Conservation (phyloP, 192 early-diverging fungal genomes). For the Gryganskiella cystojenkinii region DNA sequence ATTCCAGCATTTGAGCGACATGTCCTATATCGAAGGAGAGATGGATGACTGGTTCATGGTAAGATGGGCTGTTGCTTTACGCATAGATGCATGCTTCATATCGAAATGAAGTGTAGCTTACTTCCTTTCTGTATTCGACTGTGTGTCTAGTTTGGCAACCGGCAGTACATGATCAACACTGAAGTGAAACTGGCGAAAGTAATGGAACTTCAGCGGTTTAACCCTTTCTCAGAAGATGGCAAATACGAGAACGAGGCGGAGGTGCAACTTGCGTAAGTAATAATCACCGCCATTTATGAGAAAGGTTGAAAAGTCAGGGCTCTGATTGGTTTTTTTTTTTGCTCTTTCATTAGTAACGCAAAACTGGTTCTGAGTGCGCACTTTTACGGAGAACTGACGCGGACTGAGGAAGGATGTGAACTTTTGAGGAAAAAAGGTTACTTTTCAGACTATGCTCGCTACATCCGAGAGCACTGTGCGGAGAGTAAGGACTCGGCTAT, state of each 20-base stretch:
- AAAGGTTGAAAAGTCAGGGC: neutral
- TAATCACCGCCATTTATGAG: too few species aligned
- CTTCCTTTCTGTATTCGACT: slow-evolving; percentile 59
- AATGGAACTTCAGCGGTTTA: slow-evolving; percentile 48
- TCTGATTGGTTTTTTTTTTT: neutral
- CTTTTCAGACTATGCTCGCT: slow-evolving; percentile 70
- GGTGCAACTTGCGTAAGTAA: slow-evolving; percentile 31
- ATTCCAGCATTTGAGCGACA: slow-evolving; percentile 73
- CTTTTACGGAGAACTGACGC: slow-evolving; percentile 84
- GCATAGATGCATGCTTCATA: neutral
- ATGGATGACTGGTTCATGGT: slow-evolving; percentile 89
- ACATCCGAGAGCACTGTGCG: slow-evolving; percentile 61
- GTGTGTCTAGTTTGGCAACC: slow-evolving; percentile 61
- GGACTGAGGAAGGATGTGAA: slow-evolving; percentile 78
- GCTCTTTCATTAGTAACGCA: slow-evolving; percentile 1
- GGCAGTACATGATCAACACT: slow-evolving; percentile 51
- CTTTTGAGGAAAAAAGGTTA: slow-evolving; percentile 73
- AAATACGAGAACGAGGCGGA: slow-evolving; percentile 42
- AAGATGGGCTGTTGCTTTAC: slow-evolving; percentile 3
- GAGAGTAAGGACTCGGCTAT: slow-evolving; percentile 51
- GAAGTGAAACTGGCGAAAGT: slow-evolving; percentile 46
- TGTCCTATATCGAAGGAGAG: slow-evolving; percentile 79
- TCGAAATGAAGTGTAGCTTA: neutral
- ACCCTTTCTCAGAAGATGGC: slow-evolving; percentile 47
- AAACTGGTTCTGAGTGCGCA: slow-evolving; percentile 64